Conservation (phyloP, 176 grass and related monocot species). For the Juncus effusus region DNA sequence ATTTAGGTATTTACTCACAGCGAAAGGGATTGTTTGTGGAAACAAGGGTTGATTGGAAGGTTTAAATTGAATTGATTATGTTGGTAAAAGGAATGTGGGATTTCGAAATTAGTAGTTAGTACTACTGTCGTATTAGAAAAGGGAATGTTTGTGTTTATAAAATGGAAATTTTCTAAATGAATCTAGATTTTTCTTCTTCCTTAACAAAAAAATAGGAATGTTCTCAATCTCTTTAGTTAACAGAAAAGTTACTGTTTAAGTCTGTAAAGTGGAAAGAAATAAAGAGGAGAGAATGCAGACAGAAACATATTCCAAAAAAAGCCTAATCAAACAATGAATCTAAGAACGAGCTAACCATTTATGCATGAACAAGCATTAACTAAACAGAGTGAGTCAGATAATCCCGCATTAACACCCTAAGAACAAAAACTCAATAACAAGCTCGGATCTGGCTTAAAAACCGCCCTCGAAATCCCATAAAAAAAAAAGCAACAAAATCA, state of each 20-base stretch:
- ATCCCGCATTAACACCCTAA: not conserved
- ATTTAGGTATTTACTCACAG: not conserved
- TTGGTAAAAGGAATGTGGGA: too few relatives aligned
- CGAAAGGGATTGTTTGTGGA: conserved; percentile 2
- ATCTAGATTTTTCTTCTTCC: too few relatives aligned
- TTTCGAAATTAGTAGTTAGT: too few relatives aligned
- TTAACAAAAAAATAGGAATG: too few relatives aligned
- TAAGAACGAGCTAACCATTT: not conserved
- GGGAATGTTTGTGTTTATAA: too few relatives aligned
- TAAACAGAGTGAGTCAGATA: not conserved
- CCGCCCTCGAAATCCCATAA: not conserved
- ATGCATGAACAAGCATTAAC: not conserved
- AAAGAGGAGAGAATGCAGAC: too few relatives aligned
- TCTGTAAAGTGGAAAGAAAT: too few relatives aligned
- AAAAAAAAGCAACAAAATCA: not conserved
- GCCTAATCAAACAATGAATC: not conserved
- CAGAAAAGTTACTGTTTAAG: too few relatives aligned
- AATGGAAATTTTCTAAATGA: too few relatives aligned
- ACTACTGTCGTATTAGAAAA: too few relatives aligned
- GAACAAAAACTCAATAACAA: conserved; percentile 1
- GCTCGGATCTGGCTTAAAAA: conserved; percentile 28
- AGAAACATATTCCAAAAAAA: conserved; percentile 7
- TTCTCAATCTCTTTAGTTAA: too few relatives aligned
- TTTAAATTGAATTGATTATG: too few relatives aligned
- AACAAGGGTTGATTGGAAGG: conserved; percentile 2